Base-by-base conservation (phyloP, 1,139 yeast genomes). In the Pneumocystis jirovecii region DNA sequence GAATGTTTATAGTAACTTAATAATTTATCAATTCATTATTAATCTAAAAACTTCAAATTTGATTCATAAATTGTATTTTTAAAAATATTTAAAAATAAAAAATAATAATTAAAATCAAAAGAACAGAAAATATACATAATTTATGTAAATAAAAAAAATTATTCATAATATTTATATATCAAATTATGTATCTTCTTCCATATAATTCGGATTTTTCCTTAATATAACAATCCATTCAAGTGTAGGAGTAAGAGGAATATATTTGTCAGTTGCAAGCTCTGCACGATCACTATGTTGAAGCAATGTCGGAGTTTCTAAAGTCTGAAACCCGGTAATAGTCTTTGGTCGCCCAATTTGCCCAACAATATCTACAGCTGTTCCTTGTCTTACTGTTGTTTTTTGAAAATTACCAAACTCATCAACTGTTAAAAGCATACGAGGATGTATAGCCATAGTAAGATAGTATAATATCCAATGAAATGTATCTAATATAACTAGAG, bases 341-440 rank as follows among this genome's bases (percentile, higher is more conserved):
- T 93, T 93, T 60, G 98, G 98, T 72, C 89, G 89, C 79, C 99
- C 98, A 0, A 97, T 98, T 76, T 91, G 97, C 50, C 98, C 98
- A 68, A 95, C 97, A 61, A 91, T 89, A 75, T 95, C 98, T 62
- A 95, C 98, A 4, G 98, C 97, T 21, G 61, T 39, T 12, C 40
- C 61, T 12, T 59, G 61, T 70, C 98, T 98, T 57, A 95, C 97
- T 74, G n/a, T 21, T 19, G 56, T 44, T 21, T 44, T 44, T 19
- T 19, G 56, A 44, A 44, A 44, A 21, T 44, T 44, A 44, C 56
- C 56, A 19, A 21, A 44, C 74, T 91, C 97, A 75, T 91, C 96
- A 63, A 95, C 87, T 0, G 98, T 91, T 60, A 95, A 82, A 71
- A 95, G 83, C 87, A 89, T 89, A 72, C 97, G 85, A 66, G 99